These are phyloP conservation scores for Schwanniomyces polymorphus DNA, from an alignment of 805 yeast genomes.

Conservation along the genomic window DNA sequence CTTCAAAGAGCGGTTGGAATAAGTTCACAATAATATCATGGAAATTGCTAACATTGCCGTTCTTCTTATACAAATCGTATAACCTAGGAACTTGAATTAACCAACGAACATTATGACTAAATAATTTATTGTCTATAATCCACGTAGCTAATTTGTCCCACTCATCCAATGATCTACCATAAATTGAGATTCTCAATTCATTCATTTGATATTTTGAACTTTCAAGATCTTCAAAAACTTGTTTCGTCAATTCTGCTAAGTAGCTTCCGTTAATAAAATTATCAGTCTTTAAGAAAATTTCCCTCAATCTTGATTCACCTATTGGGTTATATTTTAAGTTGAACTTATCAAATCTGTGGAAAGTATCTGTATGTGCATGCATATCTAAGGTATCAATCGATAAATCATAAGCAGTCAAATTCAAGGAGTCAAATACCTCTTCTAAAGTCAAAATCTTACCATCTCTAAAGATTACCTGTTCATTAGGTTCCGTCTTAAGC, in stretches of 20 bases:
- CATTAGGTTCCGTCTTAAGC: slow-evolving; percentile 81
- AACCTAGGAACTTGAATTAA: slow-evolving; percentile 91
- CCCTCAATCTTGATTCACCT: slow-evolving; percentile 96
- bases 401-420: slow-evolving; percentile 89
- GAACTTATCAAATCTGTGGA: slow-evolving; percentile 97
- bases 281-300: slow-evolving; percentile 93
- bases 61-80: slow-evolving; percentile 82
- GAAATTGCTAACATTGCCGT: slow-evolving; percentile 68
- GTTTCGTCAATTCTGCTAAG: slow-evolving; percentile 89
- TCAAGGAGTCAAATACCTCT: slow-evolving; percentile 90
- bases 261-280: slow-evolving; percentile 86
- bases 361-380: slow-evolving; percentile 99
- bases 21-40: slow-evolving; percentile 76
- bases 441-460: slow-evolving; percentile 80
- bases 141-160: slow-evolving; percentile 96
- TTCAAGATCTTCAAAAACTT: slow-evolving; percentile 92
- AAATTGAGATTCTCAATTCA: slow-evolving; percentile 91
- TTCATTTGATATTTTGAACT: slow-evolving; percentile 96
- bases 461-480: slow-evolving; percentile 91
- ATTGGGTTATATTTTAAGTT: slow-evolving; percentile 96
- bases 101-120: slow-evolving; percentile 97
- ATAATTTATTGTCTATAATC: slow-evolving; percentile 89
- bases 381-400: slow-evolving; percentile 96
- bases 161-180: slow-evolving; percentile 86
- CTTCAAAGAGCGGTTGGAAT: slow-evolving; percentile 89